Evolutionary conservation across 306 rosid genomes (phyloP), one percentile per base, ranked within the genome.

Genomic region (Medicago lupulina): DNA sequence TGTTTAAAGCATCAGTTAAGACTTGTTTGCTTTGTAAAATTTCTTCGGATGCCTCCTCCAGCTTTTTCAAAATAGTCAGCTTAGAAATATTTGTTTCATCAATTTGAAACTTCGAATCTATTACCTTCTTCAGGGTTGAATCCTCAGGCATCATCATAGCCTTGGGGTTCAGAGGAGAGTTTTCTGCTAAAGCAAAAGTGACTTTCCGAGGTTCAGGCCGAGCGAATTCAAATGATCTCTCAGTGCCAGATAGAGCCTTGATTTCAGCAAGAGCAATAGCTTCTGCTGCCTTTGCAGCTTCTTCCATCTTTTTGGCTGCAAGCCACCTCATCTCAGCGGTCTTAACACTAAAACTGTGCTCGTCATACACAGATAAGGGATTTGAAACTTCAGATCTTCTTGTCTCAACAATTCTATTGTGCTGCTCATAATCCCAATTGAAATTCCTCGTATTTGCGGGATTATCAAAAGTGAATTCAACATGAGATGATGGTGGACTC

Each of bases 261-360:
- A 95, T 91, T 85, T 95, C 97, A 3, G 97, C 93, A 67, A 90
- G 87, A 73, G 98, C 97, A 77, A 95, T 86, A 44, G 96, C 97
- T 84, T 95, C 98, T 43, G 97, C 98, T 19, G 97, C 98, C 83
- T 19, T 90, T 8, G 98, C 98, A 54, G 97, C 98, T 83, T 95
- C 98, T 77, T 92, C 97, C 97, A 95, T 95, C 87, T 82, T 95
- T 73, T 91, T 95, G 19, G 98, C 98, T 5, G 97, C 97, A 47
- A 90, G 44, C 93, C 85, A 89, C 84, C 93, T 89, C 95, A 92
- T 86, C 83, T 95, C 97, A 3, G 96, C 98, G 14, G 88, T 88
- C 78, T 81, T 89, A 83, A 88, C 84, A 82, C 83, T 76, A 64
- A 79, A 77, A 8, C 54, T 81, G 47, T 75, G 76, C 64, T 71